Base-by-base conservation (phyloP, 1,284 basidiomycete genomes). In the Porogramme epimiltina region DNA sequence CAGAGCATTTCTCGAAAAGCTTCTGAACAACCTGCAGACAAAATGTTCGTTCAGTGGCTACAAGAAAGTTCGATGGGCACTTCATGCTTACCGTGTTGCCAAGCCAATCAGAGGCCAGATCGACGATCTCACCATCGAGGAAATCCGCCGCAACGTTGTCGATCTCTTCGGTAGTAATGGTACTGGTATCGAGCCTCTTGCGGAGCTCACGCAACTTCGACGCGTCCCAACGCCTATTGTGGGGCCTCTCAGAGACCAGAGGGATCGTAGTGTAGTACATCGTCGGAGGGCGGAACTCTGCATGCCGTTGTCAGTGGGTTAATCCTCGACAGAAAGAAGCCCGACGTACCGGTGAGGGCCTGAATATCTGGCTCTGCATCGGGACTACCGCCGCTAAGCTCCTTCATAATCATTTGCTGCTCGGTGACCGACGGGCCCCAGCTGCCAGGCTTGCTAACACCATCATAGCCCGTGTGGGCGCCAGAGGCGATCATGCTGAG, bases 81-180 rank as follows among this genome's bases (percentile, higher is more conserved):
- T 6, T n/a, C 24, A 41, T 4, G 73, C 82, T 68, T 67, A 95
- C 91, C 47, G 96, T 99, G 68, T 99, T 99, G 55, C 97, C 97
- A 61, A 99, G 91, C 87, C 97, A 99, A 71, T 99, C 95, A 37
- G 92, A 93, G n/a, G 95, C 89, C 54, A 98, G 82, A 67, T 96
- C 90, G n/a, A 94, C 88, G 55, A 92, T 91, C 68, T 92, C 89
- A 25, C 87, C 92, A 59, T 96, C 93, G 56, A 98, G 77, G 66
- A 96, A 87, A 67, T 98, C 95, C 40, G 79, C 80, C 3, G 94
- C 92, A 49, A 97, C 87, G 62, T 86, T 83, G 69, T 99, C 96
- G 49, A 95, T 87, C 69, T 98, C 95, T 48, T 90, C 89, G n/a
- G 84, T 80, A 2, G 83, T 79, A 75, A 94, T 90, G 6, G 82